phyloP scores from a whole-genome alignment of 306 rosid species.

The Rosa chinensis region DNA sequence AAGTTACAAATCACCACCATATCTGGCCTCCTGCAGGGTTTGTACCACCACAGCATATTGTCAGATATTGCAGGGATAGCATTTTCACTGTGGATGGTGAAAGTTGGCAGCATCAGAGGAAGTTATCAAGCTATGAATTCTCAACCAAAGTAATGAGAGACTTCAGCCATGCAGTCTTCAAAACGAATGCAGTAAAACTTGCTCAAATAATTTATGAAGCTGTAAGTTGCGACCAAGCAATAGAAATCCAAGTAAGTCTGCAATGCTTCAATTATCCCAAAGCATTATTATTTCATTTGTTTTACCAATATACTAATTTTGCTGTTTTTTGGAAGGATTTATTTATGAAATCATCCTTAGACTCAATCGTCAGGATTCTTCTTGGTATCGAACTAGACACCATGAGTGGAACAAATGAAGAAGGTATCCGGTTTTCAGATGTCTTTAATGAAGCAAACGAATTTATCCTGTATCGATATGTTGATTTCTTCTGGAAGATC shows the following conservation, averaged over 20 bases:
- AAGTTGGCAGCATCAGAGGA: constrained; percentile 36
- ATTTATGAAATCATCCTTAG: too few relatives aligned
- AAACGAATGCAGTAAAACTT: constrained; percentile 23
- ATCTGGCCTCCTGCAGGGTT: constrained; percentile 5
- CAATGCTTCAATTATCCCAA: neutral
- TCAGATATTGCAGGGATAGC: constrained; percentile 22
- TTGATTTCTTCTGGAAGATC: too few relatives aligned
- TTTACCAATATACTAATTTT: too few relatives aligned
- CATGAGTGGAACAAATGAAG: constrained; percentile 29
- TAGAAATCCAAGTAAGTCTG: constrained; percentile 30
- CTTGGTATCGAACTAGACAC: constrained; percentile 32
- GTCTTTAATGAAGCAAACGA: constrained; percentile 33
- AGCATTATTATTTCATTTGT: neutral
- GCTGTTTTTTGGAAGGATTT: too few relatives aligned
- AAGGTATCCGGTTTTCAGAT: neutral
- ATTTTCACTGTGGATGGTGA: constrained; percentile 35
- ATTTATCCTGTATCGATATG: constrained; percentile 5
- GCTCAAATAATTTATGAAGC: constrained; percentile 31
- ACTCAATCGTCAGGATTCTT: constrained; percentile 21
- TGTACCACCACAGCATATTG: constrained; percentile 24
- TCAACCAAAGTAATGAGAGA: constrained; percentile 33
- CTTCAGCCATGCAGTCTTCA: constrained; percentile 30
- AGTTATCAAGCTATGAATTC: constrained; percentile 36
- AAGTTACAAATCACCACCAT: neutral
- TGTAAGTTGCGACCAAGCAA: constrained; percentile 5